Conservation (phyloP, 1,139 yeast genomes). For the Suhomyces bolitotheri region DNA sequence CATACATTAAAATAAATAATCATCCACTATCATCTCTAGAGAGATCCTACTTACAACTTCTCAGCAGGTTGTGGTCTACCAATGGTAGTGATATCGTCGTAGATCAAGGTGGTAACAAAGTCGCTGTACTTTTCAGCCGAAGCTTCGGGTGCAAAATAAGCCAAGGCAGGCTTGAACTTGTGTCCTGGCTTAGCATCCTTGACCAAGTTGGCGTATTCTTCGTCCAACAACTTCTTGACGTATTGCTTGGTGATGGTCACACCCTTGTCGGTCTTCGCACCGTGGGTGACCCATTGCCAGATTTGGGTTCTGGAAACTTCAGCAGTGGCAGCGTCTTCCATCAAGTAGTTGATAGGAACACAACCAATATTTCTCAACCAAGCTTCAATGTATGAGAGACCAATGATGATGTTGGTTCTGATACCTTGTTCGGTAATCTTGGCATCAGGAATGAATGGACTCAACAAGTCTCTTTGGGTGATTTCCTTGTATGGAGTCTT, state of each 20-base stretch:
- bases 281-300: constrained; percentile 84
- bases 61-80: constrained; percentile 49
- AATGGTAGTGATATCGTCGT: constrained; percentile 49
- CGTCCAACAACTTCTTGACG: constrained; percentile 55
- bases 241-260: constrained; percentile 58
- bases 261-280: constrained; percentile 61
- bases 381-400: constrained; percentile 77
- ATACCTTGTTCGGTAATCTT: constrained; percentile 71
- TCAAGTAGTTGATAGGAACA: constrained; percentile 78
- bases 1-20: constrained; percentile 9
- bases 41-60: constrained; percentile 33
- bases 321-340: constrained; percentile 90
- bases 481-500: constrained; percentile 47
- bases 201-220: constrained; percentile 61
- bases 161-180: constrained; percentile 64
- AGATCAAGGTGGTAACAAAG: constrained; percentile 60
- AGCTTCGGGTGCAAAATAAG: constrained; percentile 65
- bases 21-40: constrained; percentile 10
- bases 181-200: constrained; percentile 50
- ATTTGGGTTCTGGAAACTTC: constrained; percentile 82
- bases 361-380: constrained; percentile 81
- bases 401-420: constrained; percentile 68
- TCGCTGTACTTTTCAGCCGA: constrained; percentile 69
- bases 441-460: constrained; percentile 68
- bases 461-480: constrained; percentile 67